phyloP scores from a whole-genome alignment of 2,329 filamentous ascomycete species.

The Fusarium sp. region DNA sequence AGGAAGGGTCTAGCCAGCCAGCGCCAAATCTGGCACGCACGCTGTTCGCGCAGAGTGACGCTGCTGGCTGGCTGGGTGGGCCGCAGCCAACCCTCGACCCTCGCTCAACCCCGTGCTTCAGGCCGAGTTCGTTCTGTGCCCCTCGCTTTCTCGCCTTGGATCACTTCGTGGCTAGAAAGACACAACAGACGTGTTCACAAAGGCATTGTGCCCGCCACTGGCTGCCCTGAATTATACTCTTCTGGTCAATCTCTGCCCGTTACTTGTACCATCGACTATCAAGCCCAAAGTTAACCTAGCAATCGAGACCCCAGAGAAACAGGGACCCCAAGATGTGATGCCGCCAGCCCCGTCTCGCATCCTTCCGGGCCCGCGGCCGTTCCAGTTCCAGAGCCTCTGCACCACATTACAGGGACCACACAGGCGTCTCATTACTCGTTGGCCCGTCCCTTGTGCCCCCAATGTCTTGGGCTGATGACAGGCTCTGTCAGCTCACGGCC shows the following conservation, averaged over 20 bases:
- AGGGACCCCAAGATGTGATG: conserved; percentile 26
- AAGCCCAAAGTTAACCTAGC: conserved; percentile 10
- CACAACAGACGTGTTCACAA: not conserved
- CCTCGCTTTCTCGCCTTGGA: conserved; percentile 11
- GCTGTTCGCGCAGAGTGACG: conserved; percentile 36
- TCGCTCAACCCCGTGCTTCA: conserved; percentile 38
- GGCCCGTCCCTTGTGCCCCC: conserved; percentile 9
- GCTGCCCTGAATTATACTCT: not conserved
- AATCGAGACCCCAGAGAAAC: conserved; percentile 26
- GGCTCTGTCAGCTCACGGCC: conserved; percentile 22
- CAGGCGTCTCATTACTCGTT: conserved; percentile 10
- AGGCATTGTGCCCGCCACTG: not conserved
- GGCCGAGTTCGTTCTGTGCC: conserved; percentile 15
- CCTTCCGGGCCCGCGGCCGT: conserved; percentile 28
- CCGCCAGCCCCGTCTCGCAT: conserved; percentile 31
- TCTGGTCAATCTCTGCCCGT: not conserved
- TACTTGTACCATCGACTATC: not conserved
- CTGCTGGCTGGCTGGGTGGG: conserved; percentile 25
- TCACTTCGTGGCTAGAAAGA: not conserved
- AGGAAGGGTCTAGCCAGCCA: conserved; percentile 22
- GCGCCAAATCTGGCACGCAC: conserved; percentile 26
- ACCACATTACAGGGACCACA: conserved; percentile 22
- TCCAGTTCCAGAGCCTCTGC: conserved; percentile 36
- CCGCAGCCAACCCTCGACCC: conserved; percentile 36
- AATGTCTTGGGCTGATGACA: conserved; percentile 33